These are phyloP conservation scores for Geotrichum bryndzae DNA, from an alignment of 1,139 yeast species.

Conservation along the genomic window DNA sequence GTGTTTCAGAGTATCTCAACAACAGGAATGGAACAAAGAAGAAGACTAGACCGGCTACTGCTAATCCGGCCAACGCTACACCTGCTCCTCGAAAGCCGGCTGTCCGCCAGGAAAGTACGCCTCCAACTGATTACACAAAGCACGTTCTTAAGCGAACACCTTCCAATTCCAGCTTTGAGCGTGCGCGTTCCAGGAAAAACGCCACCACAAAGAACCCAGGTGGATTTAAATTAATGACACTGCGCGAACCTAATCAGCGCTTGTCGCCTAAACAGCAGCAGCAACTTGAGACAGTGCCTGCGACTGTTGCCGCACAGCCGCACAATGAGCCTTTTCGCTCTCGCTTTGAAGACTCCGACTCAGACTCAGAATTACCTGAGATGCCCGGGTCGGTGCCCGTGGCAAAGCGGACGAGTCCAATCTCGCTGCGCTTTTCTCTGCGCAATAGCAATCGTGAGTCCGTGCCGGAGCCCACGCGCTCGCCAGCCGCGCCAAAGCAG, in stretches of 20 bases:
- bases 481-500: neutral
- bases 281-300: neutral
- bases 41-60: neutral
- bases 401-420: neutral
- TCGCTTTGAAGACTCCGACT: constrained; percentile 35
- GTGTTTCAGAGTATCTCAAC: neutral
- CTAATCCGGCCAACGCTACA: neutral
- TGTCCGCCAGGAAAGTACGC: neutral
- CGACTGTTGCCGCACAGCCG: neutral
- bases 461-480: neutral
- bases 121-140: constrained; percentile 4
- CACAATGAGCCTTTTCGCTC: constrained; percentile 25
- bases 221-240: constrained; percentile 23
- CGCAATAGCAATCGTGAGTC: neutral
- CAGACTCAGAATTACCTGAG: neutral
- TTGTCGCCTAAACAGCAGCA: constrained; percentile 3
- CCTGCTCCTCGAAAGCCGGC: neutral
- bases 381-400: neutral
- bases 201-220: neutral
- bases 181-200: constrained; percentile 3
- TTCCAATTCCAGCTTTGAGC: constrained; percentile 21
- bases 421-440: neutral
- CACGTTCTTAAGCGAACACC: constrained; percentile 19
- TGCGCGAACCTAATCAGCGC: constrained; percentile 18
- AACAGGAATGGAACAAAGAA: neutral